Base-by-base conservation (phyloP, 257 asterid species). In the Lycium ferocissimum region DNA sequence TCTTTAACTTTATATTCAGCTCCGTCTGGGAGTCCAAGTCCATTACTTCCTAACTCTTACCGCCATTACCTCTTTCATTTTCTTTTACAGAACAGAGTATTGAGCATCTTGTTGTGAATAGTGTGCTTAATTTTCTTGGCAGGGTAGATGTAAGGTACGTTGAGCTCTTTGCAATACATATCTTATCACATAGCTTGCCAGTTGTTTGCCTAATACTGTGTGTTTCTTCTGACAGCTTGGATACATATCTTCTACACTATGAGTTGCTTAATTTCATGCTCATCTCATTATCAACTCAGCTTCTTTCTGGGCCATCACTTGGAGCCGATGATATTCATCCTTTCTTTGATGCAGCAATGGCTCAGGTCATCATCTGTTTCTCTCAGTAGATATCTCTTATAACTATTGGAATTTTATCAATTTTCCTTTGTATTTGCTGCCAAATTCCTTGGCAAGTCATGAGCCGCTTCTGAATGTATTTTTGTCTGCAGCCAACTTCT, bases 281-380 rank as follows among this genome's bases (percentile, higher is more conserved):
- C 83, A 90, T 92, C 8, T 89, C 96, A 85, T 89, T 92, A 91
- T 97, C 99, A 78, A 95, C 98, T 72, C 99, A 97, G 89, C 98
- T 97, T 90, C 97, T 91, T 80, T 90, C 97, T 85, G 98, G 98
- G 87, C 97, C 99, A 56, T 92, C 99, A 73, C 96, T 98, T 6
- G 98, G 99, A 73, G 97, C 94, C 43, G 89, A 90, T 88, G 99
- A 95, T 86, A 81, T 86, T 83, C 97, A 95, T 87, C 99, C 99
- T 84, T 95, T 97, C 85, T 88, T 93, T 62, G 99, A 97, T 89
- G 95, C 99, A 80, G 91, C 92, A 82, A 95, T 95, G 98, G 86
- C 70, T 85, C 98, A 95, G 98, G 99, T 97, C 86, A 71, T 57
- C 58, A 3, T n/a, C 79, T 51, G 47, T 76, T 43, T 14, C 47